Base-by-base conservation (phyloP, 345 rosid species). In the Bruguiera parviflora region DNA sequence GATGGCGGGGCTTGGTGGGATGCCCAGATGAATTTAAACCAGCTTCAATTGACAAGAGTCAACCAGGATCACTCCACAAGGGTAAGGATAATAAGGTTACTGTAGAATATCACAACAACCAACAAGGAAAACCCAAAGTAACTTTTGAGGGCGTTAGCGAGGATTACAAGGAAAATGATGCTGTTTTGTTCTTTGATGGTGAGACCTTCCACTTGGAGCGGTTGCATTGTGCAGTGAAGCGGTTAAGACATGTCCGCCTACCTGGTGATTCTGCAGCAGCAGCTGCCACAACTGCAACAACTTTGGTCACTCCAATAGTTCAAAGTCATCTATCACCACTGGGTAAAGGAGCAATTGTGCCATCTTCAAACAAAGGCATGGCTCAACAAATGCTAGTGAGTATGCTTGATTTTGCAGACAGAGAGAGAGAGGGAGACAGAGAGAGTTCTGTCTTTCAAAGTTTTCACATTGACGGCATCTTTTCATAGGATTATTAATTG, bases 361-460 rank as follows among this genome's bases (percentile, higher is more conserved):
- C 75, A 66, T 49, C 78, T 68, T 64, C 51, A 20, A 76, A 57
- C 70, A 64, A 67, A 68, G 67, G 47, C 62, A 27, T 43, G 5
- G 71, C 70, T 71, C 75, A 64, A 49, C 69, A 68, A 55, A 19
- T 58, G 60, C 58, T 64, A 24, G 91, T 87, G 55, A 78, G 83
- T 76, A 21, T 19, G 28, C 37, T 63, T 33, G 37, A 31, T 65
- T 67, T 67, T 53, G 33, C 10, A 47, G 10, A 2, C 0, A 11
- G 49, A 43, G 49, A 43, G 18, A 43, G 49, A 39, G 47, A 39
- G n/a, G n/a, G 35, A 32, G 9, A 35, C 16, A 39, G 16, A 39
- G 47, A 43, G 49, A 9, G 46, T 2, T 39, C 46, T 39, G 46
- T 39, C 46, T 39, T 39, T 39, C 46, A 43, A 13, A 43, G 18